Evolutionary conservation across 345 rosid genomes (phyloP).

Genomic region (Moringa oleifera): DNA sequence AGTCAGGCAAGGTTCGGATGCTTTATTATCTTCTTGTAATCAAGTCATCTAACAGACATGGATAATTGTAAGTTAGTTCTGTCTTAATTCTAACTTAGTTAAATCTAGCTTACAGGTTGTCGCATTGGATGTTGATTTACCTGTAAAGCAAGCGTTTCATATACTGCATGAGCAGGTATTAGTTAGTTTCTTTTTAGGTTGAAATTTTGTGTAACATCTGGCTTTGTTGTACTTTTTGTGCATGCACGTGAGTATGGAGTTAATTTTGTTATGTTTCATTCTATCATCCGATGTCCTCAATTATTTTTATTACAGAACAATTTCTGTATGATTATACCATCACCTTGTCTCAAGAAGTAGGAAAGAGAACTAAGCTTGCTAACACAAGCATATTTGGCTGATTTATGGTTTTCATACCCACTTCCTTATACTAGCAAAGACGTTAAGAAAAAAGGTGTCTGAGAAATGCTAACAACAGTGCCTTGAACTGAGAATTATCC

Average conservation of each 20-base stretch:
- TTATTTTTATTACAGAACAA: too few species aligned
- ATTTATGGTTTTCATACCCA: too few species aligned
- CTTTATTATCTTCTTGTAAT: conserved; percentile 14
- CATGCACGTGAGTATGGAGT: not conserved
- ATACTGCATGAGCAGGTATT: conserved; percentile 52
- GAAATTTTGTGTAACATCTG: not conserved
- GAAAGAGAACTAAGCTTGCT: too few species aligned
- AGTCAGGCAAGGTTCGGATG: conserved; percentile 81
- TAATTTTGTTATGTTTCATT: not conserved
- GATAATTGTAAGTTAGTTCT: not conserved
- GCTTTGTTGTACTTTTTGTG: not conserved
- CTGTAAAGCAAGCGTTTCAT: conserved; percentile 60
- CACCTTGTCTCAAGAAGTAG: too few species aligned
- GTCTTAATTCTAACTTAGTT: conserved; percentile 20
- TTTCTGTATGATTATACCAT: too few species aligned
- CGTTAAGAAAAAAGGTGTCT: not conserved
- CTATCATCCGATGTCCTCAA: not conserved
- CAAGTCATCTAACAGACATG: not conserved
- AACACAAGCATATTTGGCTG: too few species aligned
- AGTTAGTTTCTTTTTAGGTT: conserved; percentile 1
- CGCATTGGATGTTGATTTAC: conserved; percentile 48
- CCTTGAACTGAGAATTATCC: not conserved
- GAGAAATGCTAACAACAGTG: not conserved
- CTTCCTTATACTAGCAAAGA: not conserved
- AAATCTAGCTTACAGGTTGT: conserved; percentile 37